Percentiles rank a stretch among this genome's conserved stretches.
Conservation (phyloP, 352 stramenopile species). For the Phytopythium kandeliae region DNA sequence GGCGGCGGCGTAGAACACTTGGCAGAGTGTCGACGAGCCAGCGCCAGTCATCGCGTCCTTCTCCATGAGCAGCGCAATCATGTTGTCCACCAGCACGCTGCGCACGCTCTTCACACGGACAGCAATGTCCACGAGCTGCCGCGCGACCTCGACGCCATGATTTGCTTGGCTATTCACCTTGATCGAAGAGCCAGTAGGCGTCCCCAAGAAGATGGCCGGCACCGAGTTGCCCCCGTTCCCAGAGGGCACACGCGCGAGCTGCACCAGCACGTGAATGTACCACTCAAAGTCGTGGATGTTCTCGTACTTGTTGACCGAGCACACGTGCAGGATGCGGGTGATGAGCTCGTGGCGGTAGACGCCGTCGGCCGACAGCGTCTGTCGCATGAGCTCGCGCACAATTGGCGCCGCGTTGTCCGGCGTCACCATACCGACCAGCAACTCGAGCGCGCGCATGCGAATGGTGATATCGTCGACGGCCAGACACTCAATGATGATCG, state of each 20-base stretch:
- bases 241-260: constrained; percentile 88
- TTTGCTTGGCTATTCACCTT: constrained; percentile 14
- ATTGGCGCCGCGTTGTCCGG: constrained; percentile 95
- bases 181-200: constrained; percentile 19
- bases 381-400: constrained; percentile 94
- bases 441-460: constrained; percentile 94
- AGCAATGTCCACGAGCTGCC: constrained; percentile 96
- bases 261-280: constrained; percentile 97
- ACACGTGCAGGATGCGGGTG: constrained; percentile 95
- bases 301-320: constrained; percentile 96
- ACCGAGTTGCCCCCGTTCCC: constrained; percentile 33
- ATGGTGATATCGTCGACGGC: constrained; percentile 99
- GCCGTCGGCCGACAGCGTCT: constrained; percentile 92
- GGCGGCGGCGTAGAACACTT: constrained; percentile 93
- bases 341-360: constrained; percentile 96
- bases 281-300: constrained; percentile 98
- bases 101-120: constrained; percentile 96
- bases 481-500: constrained; percentile 96
- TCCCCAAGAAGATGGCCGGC: constrained; percentile 25
- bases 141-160: constrained; percentile 85
- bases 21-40: constrained; percentile 79
- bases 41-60: constrained; percentile 68
- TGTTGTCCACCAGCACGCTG: constrained; percentile 92
- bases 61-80: constrained; percentile 92
- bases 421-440: constrained; percentile 95